Conservation (phyloP, 345 rosid genomes). For the Syzygium grande region DNA sequence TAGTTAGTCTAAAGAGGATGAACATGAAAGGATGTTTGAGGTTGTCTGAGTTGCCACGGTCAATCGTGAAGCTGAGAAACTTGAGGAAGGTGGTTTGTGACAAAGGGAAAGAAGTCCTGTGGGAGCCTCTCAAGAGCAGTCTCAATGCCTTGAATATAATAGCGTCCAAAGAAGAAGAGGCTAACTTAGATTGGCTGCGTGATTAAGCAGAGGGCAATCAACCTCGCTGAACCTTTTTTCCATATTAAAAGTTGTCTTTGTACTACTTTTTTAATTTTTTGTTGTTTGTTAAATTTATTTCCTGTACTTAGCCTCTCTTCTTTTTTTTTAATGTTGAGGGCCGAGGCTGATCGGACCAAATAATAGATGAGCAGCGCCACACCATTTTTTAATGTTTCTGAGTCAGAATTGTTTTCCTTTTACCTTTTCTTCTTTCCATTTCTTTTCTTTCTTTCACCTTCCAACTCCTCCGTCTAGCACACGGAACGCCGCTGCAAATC, state of each 20-base stretch:
- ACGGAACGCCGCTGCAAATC: background rate
- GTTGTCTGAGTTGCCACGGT: constrained; percentile 20
- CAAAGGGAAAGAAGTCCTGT: constrained; percentile 28
- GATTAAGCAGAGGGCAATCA: background rate
- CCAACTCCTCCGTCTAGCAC: background rate
- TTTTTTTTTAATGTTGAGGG: background rate
- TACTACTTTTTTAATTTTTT: background rate
- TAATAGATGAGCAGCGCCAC: background rate
- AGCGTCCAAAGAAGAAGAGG: background rate
- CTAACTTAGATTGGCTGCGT: constrained; percentile 8
- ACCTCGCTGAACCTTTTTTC: background rate
- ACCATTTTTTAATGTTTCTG: background rate
- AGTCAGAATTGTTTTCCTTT: background rate
- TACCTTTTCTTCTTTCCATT: background rate
- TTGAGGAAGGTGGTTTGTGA: constrained; percentile 40
- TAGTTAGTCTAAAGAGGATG: constrained; percentile 28
- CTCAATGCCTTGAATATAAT: background rate
- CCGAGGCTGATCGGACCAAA: accelerated
- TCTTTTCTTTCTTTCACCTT: background rate
- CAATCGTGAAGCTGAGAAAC: constrained; percentile 19
- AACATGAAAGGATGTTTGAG: constrained; percentile 36
- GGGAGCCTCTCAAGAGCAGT: constrained; percentile 16
- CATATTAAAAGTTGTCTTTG: background rate
- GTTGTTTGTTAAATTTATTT: background rate
- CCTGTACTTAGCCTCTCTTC: accelerated